phyloP scores from a whole-genome alignment of 2,329 filamentous ascomycete species.

The Cladorrhinum sp. region DNA sequence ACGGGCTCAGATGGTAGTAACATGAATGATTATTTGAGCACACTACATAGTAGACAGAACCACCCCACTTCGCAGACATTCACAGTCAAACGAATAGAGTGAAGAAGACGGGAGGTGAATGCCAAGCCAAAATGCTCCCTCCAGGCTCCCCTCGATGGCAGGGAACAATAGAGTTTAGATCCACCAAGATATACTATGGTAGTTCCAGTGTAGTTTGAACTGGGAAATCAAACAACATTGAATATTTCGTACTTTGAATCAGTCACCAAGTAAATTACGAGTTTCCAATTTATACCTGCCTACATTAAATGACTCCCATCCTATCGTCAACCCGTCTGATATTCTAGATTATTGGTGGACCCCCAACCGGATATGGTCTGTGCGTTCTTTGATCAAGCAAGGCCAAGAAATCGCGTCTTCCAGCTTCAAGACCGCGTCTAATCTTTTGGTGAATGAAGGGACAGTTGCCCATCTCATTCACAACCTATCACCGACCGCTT shows the following conservation, averaged over 20 bases:
- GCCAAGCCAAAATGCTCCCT: background rate
- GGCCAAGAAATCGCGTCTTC: conserved; percentile 19
- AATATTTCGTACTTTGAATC: background rate
- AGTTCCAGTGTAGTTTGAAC: background rate
- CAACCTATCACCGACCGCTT: background rate
- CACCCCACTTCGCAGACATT: background rate
- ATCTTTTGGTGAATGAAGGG: conserved; percentile 8
- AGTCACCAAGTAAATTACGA: background rate
- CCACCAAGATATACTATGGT: background rate
- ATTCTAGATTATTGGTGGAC: background rate
- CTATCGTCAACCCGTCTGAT: background rate
- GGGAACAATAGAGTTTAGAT: background rate
- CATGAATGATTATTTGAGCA: no score
- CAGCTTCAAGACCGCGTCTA: conserved; percentile 18
- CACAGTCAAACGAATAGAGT: background rate
- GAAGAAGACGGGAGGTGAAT: background rate
- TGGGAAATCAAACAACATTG: background rate
- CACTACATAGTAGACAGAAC: no score
- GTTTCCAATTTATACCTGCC: background rate
- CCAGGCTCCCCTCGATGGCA: background rate
- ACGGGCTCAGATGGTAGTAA: no score
- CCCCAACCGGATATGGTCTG: conserved; percentile 1
- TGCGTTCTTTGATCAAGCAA: conserved; percentile 1
- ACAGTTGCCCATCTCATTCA: conserved; percentile 5
- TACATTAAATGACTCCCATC: background rate